Conservation (phyloP, 1,139 yeast genomes). For the Pichia sp. region DNA sequence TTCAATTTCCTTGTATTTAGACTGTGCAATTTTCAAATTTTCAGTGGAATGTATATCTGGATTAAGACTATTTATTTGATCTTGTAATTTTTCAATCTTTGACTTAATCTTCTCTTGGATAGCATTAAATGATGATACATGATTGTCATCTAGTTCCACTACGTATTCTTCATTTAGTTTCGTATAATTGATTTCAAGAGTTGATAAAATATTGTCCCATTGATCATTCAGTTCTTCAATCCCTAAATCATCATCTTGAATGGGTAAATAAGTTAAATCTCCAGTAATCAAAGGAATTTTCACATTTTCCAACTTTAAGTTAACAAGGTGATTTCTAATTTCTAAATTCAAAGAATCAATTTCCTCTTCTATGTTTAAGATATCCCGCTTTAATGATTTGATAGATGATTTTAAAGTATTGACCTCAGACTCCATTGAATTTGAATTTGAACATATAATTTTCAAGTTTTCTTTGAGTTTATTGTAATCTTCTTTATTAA, state of each 20-base stretch:
- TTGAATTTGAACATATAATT: conserved; percentile 19
- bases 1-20: conserved; percentile 54
- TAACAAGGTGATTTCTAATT: conserved; percentile 55
- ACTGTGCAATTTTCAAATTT: conserved; percentile 64
- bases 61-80: conserved; percentile 55
- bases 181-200: conserved; percentile 38
- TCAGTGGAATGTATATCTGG: conserved; percentile 81
- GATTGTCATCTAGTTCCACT: not conserved
- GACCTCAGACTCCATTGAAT: conserved; percentile 30
- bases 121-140: conserved; percentile 28
- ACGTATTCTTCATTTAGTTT: conserved; percentile 5
- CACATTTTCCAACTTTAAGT: conserved; percentile 70
- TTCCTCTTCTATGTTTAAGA: conserved; percentile 43
- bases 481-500: conserved; percentile 35
- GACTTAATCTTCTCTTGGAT: conserved; percentile 35
- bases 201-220: conserved; percentile 11
- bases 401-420: conserved; percentile 35
- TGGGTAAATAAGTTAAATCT: conserved; percentile 44
- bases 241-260: conserved; percentile 37
- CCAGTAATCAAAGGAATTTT: conserved; percentile 62
- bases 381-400: conserved; percentile 30
- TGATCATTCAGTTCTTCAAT: conserved; percentile 11
- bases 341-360: conserved; percentile 52
- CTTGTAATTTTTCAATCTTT: conserved; percentile 51
- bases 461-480: conserved; percentile 26